Base-by-base conservation (phyloP, 2,329 filamentous ascomycete genomes). In the Zymoseptoria brevis region DNA sequence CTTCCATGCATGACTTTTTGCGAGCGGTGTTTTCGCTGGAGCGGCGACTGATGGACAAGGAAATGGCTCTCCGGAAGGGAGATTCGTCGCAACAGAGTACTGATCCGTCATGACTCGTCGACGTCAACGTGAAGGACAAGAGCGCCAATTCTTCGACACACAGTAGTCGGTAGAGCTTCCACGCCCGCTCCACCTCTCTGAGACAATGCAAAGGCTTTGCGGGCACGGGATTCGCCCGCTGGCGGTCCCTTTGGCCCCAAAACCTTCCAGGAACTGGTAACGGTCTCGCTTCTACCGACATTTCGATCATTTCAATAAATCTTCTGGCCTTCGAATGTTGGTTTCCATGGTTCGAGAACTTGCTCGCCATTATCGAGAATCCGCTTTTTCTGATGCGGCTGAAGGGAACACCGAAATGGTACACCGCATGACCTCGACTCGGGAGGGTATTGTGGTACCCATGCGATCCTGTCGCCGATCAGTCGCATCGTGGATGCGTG, bases 11-110 rank as follows among this genome's bases (percentile, higher is more conserved):
- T 24, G 78, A 76, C 41, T 71, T 86, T 50, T 67, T 83, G 13
- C 73, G 71, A 57, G 79, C 77, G 16, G 81, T 85, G 0, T 76
- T 74, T 52, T 72, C 76, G 41, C 75, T 78, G 0, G 83, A 86
- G 67, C 62, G 69, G 57, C 76, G 68, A 60, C 68, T 82, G 57
- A 69, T 75, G 53, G 70, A 67, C 56, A 75, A 72, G 68, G 58
- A 74, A 52, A 64, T 60, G 60, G 58, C 56, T 56, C 56, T 72
- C 72, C 63, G 58, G 41, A 68, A 59, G 60, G 53, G 41, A n/a
- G 35, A 45, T 9, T 50, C 54, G 13, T n/a, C 16, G 35, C 35
- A 45, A 29, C 26, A 29, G 26, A 29, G 26, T 29, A 29, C 26
- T 29, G 2, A 29, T 29, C 26, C 26, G 8, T 29, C 35, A 45